These are phyloP conservation scores for Tolypocladium amazonense DNA, from an alignment of 2,329 filamentous ascomycete species.

Conservation along the genomic window DNA sequence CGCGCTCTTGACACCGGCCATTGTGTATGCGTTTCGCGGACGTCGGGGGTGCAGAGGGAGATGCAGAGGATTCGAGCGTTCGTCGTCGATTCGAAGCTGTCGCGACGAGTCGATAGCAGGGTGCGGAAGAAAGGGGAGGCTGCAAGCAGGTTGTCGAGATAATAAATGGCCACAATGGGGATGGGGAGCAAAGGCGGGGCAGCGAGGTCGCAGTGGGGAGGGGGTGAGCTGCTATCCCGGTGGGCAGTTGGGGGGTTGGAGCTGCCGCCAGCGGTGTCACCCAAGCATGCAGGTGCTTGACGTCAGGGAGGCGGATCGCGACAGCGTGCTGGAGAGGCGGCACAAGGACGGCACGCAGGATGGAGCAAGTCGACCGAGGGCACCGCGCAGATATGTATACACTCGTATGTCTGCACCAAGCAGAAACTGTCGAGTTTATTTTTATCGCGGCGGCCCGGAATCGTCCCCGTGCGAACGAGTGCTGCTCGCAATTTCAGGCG, in stretches of 20 bases:
- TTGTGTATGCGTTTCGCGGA: slow-evolving; percentile 25
- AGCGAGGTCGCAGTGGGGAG: not conserved
- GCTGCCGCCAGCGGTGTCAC: not conserved
- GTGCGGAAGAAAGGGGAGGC: not conserved
- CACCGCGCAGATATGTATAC: not conserved
- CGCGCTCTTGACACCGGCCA: slow-evolving; percentile 66
- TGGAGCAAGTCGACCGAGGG: not conserved
- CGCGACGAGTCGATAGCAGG: not conserved
- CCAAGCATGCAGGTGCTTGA: not conserved
- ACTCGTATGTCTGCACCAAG: not conserved
- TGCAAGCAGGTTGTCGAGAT: not conserved
- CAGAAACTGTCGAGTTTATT: not conserved
- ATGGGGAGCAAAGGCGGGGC: not conserved
- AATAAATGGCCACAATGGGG: not conserved
- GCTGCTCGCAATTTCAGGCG: not conserved
- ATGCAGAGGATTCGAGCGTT: not conserved
- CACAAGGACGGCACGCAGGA: not conserved
- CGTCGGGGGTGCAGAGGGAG: not conserved
- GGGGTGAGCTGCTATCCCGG: not conserved
- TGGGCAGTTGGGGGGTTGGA: not conserved
- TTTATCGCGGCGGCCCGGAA: not conserved
- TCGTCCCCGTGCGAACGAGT: not conserved
- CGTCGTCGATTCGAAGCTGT: not conserved
- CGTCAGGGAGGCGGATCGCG: not conserved
- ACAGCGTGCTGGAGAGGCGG: not conserved